Percentiles rank a stretch among this genome's conserved stretches.
Conservation (phyloP, 2,329 filamentous ascomycete genomes). For the Ophiostoma piceae region DNA sequence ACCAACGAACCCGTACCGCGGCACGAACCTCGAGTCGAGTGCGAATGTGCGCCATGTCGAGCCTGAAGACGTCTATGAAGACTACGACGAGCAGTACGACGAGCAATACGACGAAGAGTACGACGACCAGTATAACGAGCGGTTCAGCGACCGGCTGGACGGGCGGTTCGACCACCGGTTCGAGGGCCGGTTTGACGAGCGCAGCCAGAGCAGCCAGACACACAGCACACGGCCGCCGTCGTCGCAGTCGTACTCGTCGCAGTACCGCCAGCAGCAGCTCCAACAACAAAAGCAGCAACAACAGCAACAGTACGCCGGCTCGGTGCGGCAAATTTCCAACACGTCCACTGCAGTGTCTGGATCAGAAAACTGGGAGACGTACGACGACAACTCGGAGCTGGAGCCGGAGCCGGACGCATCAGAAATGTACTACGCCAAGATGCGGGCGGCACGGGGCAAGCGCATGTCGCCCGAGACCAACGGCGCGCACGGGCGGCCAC, state of each 20-base stretch:
- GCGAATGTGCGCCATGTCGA: conserved; percentile 53
- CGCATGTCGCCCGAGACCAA: conserved; percentile 48
- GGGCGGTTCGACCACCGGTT: conserved; percentile 17
- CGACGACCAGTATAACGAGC: conserved; percentile 21
- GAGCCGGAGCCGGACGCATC: conserved; percentile 70
- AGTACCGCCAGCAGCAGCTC: conserved; percentile 21
- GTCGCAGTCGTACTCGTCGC: conserved; percentile 24
- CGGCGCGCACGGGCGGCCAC: conserved; percentile 9
- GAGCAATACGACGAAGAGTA: conserved; percentile 20
- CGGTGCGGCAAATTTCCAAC: conserved; percentile 64
- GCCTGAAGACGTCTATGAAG: conserved; percentile 84
- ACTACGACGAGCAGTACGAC: conserved; percentile 20
- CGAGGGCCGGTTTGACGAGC: conserved; percentile 20
- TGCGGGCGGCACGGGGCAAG: conserved; percentile 64
- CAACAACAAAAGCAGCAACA: conserved; percentile 21
- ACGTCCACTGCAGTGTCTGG: conserved; percentile 73
- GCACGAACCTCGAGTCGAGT: conserved; percentile 47
- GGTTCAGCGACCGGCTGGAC: conserved; percentile 16
- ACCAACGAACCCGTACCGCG: conserved; percentile 45
- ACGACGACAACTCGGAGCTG: conserved; percentile 75
- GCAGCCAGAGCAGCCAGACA: conserved; percentile 20
- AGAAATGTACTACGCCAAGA: conserved; percentile 74
- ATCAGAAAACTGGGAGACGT: conserved; percentile 97
- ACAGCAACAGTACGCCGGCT: conserved; percentile 20
- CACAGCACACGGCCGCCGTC: conserved; percentile 23